phyloP scores from a whole-genome alignment of 2,329 filamentous ascomycete genomes.

The Westerdykella aurantiaca region DNA sequence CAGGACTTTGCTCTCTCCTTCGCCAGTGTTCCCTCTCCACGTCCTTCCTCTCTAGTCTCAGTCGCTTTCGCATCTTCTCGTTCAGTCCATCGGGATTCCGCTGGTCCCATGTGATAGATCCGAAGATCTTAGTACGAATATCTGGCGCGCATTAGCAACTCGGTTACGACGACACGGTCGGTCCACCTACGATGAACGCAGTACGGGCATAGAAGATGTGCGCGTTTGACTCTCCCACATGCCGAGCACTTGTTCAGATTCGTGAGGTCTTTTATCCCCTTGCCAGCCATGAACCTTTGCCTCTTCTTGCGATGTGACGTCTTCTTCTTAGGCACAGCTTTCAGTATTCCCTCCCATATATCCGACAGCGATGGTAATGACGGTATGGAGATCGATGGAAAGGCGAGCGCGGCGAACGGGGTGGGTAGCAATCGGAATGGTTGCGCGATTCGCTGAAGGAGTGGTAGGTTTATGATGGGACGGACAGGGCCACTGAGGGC shows the following conservation, averaged over 20 bases:
- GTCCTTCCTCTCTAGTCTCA: background rate
- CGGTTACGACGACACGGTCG: background rate
- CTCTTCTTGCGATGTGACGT: conserved; percentile 94
- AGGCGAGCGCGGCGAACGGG: conserved; percentile 44
- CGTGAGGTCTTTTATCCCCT: conserved; percentile 86
- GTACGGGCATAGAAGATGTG: conserved; percentile 80
- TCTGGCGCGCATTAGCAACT: conserved; percentile 11
- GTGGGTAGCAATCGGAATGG: conserved; percentile 56
- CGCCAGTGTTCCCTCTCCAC: no score
- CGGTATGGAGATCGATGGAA: conserved; percentile 48
- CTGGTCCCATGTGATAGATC: conserved; percentile 21
- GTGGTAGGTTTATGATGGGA: conserved; percentile 36
- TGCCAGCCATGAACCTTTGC: conserved; percentile 89
- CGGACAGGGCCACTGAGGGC: conserved; percentile 39
- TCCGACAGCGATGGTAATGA: conserved; percentile 54
- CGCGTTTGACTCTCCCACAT: conserved; percentile 81
- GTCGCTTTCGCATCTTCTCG: conserved; percentile 19
- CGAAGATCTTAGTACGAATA: conserved; percentile 33
- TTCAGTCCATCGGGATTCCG: conserved; percentile 15
- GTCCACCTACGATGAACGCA: conserved; percentile 69
- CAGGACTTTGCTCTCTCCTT: no score
- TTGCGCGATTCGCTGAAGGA: conserved; percentile 43
- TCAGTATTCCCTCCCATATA: conserved; percentile 88
- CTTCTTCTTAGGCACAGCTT: conserved; percentile 97
- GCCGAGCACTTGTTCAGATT: conserved; percentile 81